Evolutionary conservation across 2,329 filamentous ascomycete genomes (phyloP), one percentile per base, ranked within the genome.

Genomic region (Scleromitrula shiraiana): DNA sequence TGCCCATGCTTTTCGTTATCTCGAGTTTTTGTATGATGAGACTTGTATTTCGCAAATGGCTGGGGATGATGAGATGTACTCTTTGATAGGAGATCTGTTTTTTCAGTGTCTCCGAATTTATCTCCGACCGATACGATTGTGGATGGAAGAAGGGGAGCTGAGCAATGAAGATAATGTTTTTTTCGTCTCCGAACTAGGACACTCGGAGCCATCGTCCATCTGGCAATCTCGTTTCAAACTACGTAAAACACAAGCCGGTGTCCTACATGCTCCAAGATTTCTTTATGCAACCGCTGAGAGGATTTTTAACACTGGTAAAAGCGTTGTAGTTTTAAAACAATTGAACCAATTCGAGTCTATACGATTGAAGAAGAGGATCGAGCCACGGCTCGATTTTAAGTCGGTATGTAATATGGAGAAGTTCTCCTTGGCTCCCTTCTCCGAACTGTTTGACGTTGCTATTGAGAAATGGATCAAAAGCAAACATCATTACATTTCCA

Each of bases 281-380:
- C 72, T 96, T 4, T 78, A 82, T 32, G 75, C 82, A 2, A 77
- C 82, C 2, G 80, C 79, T 0, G 68, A 71, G 20, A 85, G 82
- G 53, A 88, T 96, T 30, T 91, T 95, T 59, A 88, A 83, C 1
- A 83, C 88, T 1, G 91, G 91, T 0, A 96, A 96, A 66, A 94
- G 85, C 58, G 82, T 93, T 47, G 79, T 93, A 1, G 84, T 96
- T 37, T 68, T 96, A n/a, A 83, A 82, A 51, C 77, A 83, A 40
- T 71, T 95, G 9, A 78, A 81, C 33, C 71, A 75, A 47, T 71
- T 76, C 51, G 63, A 70, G 41, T 57, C 66, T 41, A 40, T 60
- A 57, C 58, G 53, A 49, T 63, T 51, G 43, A 59, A 46, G 60
- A 62, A 47, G 49, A 65, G 51, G 35, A 50, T 53, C 44, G 75